Evolutionary conservation across 2,329 filamentous ascomycete genomes (phyloP), one percentile per base, ranked within the genome.

Genomic region (Aspergillus brasiliensis): DNA sequence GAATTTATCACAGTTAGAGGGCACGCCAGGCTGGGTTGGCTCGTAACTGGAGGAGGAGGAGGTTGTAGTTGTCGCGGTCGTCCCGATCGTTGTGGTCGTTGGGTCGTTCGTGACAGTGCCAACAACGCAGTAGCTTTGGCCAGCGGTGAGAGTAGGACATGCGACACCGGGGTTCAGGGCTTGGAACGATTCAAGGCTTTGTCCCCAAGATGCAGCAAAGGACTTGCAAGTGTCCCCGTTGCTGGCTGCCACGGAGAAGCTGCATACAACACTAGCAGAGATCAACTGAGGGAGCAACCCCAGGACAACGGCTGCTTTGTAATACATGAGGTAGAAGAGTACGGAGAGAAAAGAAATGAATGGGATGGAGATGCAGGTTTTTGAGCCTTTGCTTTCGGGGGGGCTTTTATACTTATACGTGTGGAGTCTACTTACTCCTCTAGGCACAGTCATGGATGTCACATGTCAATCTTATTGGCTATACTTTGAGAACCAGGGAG

Each of bases 161-260:
- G 63, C 56, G 28, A 68, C 57, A 44, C 66, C 65, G 4, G 70
- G 70, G 60, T 71, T 73, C 60, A 69, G 59, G 7, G 57, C 55
- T 55, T 65, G 58, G 28, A 73, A 67, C 4, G 62, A 59, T 10
- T 62, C 55, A 25, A 65, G 57, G 8, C 57, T 57, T 25, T 69
- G 15, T 10, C 64, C 69, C 70, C 70, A 72, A 62, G 49, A 58
- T 15, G 56, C 49, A 25, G 62, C 58, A 49, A 73, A 66, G 51
- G 63, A 64, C n/a, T 60, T 58, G 58, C 71, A 74, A 19, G 70
- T 71, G 59, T 69, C 70, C n/a, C 69, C 69, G 10, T 37, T 57
- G 21, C 57, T 60, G 19, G 69, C 59, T 11, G 48, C 21, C 34
- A 27, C 48, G 31, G 48, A 21, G 25, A 17, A 5, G 48, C n/a